A percentile compares a stretch with the other conserved stretches of the same genome.
Conservation (phyloP, 139 green algal genomes). For the Chlorella sp. region DNA sequence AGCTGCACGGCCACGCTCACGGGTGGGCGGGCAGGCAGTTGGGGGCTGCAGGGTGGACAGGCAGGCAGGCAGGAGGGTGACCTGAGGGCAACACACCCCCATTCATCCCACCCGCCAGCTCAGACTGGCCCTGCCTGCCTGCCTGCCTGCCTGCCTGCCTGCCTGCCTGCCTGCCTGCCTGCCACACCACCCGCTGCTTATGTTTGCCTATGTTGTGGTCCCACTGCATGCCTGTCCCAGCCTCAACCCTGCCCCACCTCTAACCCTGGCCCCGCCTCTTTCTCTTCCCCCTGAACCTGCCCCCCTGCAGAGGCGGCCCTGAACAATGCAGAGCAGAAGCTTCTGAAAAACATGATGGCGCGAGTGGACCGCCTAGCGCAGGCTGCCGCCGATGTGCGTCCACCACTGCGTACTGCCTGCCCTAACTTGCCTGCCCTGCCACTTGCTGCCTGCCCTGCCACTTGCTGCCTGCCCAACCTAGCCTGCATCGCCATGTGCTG, state of each 20-base stretch:
- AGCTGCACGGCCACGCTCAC: too few species aligned
- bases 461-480: background rate
- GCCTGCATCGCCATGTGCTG: too few species aligned
- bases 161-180: too few species aligned
- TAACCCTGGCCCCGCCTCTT: too few species aligned
- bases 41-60: background rate
- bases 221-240: too few species aligned
- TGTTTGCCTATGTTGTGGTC: too few species aligned
- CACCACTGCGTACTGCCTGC: background rate
- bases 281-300: too few species aligned
- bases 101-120: background rate
- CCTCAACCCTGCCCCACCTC: too few species aligned
- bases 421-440: background rate
- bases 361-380: slow-evolving; percentile 67
- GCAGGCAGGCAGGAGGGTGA: background rate
- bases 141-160: too few species aligned
- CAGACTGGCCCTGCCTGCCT: background rate
- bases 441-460: background rate
- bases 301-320: slow-evolving; percentile 41
- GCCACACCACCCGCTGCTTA: too few species aligned
- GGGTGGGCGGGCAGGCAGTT: background rate
- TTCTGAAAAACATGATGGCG: slow-evolving; percentile 74
- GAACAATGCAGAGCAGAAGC: slow-evolving; percentile 68
- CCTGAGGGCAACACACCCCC: background rate
- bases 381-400: slow-evolving; percentile 20